Evolutionary conservation across 306 rosid species (phyloP), one percentile per base, ranked within the genome.

Genomic region (Prunus fruticosa): DNA sequence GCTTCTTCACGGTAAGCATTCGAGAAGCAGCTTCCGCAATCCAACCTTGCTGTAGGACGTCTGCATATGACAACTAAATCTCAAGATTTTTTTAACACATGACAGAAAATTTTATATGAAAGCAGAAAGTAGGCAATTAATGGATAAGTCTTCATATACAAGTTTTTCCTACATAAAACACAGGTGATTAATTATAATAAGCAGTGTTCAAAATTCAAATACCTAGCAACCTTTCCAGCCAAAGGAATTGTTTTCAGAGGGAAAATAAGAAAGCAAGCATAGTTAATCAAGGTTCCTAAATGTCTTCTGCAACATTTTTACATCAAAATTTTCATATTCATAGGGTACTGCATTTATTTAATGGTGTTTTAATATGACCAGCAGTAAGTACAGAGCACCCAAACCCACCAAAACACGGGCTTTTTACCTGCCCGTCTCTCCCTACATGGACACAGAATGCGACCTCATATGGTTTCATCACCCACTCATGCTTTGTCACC

Each of bases 1-100:
- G 96, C 87, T 89, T 92, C 88, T 84, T 96, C 88, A 92, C 97
- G 2, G 88, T 87, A 62, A 96, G 78, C 98, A 96, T 89, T 77
- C 50, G 87, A 62, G 96, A 87, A 58, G 91, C 89, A 46, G 86
- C 81, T 80, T 88, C 99, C 62, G 89, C 82, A 11, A 83, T 79
- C 98, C 98, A 96, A 72, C 97, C 97, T 75, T 86, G 89, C 50
- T 79, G 87, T 51, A 76, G 76, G n/a, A 84, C 93, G 58, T 89
- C 98, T 92, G 83, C 84, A 81, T 71, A 67, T 46, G 61, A 79
- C 54, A 72, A 70, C 20, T 65, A 82, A 28, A 46, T 12, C 20
- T 46, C 58, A 73, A 8, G 20, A 62, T 32, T 32, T 3, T 32
- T 32, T 32, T 32, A 4, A 32, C 34, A 32, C 34, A 30, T 30